Percentiles rank a stretch among this genome's conserved stretches.
These are phyloP conservation scores for Cutaneotrichosporon dermatis DNA, from an alignment of 1,284 basidiomycete species.

Conservation along the genomic window DNA sequence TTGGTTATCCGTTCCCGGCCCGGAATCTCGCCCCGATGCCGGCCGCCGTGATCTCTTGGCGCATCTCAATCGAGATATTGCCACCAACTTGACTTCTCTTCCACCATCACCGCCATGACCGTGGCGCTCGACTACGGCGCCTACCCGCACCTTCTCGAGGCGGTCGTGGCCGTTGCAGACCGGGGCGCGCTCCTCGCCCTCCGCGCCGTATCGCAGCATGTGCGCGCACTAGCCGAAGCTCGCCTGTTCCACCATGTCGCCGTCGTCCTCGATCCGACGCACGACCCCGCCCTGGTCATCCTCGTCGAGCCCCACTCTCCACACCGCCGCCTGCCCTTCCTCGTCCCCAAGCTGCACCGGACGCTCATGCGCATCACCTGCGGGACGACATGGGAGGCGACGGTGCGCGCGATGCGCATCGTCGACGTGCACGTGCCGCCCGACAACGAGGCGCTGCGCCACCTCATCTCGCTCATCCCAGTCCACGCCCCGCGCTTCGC, in stretches of 20 bases:
- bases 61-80: too few relatives aligned
- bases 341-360: slow-evolving; percentile 1
- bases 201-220: not conserved
- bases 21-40: too few relatives aligned
- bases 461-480: slow-evolving; percentile 1
- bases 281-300: not conserved
- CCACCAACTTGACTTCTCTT: not conserved
- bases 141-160: slow-evolving; percentile 2
- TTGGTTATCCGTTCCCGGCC: too few relatives aligned
- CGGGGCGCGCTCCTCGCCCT: not conserved
- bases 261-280: not conserved
- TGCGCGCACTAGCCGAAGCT: not conserved
- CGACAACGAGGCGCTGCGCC: not conserved
- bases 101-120: not conserved
- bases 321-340: not conserved
- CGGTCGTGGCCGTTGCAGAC: not conserved
- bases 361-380: not conserved
- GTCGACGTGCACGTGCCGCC: slow-evolving; percentile 1
- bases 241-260: slow-evolving; percentile 1
- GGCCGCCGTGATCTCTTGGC: too few relatives aligned
- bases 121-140: not conserved
- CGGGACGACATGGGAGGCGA: not conserved
- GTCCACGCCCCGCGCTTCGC: not conserved
- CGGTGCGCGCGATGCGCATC: not conserved
- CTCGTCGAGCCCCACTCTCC: not conserved